Percentiles rank a stretch among this genome's conserved stretches.
These are phyloP conservation scores for Colletotrichum lini DNA, from an alignment of 2,329 filamentous ascomycete species.

Conservation along the genomic window DNA sequence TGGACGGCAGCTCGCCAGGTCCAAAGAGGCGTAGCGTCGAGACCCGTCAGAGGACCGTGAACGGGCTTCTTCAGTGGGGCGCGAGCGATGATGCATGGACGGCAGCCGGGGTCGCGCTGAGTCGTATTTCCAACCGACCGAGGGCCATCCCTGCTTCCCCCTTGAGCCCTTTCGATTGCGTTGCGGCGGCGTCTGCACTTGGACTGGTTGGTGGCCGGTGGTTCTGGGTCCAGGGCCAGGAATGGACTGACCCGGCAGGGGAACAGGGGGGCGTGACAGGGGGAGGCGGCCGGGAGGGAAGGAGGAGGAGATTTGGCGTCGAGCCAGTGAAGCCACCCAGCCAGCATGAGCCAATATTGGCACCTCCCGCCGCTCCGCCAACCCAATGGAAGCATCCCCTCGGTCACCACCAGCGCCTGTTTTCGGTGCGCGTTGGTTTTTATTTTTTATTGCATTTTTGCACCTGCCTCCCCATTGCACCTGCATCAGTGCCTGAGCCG, in stretches of 20 bases:
- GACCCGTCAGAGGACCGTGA: constrained; percentile 25
- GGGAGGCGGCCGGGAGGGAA: constrained; percentile 22
- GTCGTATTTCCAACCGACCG: constrained; percentile 21
- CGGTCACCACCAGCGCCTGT: constrained; percentile 11
- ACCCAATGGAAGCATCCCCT: constrained; percentile 10
- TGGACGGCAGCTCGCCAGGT: not conserved
- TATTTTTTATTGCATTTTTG: not conserved
- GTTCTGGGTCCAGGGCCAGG: constrained; percentile 11
- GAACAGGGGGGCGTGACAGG: constrained; percentile 27
- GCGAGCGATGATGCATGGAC: constrained; percentile 26
- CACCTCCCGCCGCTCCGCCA: not conserved
- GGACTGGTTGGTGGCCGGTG: constrained; percentile 33
- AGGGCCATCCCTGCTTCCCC: not conserved
- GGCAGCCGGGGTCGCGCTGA: not conserved
- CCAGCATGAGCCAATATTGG: constrained; percentile 15
- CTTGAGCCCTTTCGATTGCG: not conserved
- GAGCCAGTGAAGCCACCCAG: constrained; percentile 25
- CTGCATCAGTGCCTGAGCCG: not conserved
- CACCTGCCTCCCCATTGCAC: not conserved
- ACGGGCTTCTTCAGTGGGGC: constrained; percentile 33
- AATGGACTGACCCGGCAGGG: constrained; percentile 17
- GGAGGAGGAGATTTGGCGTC: constrained; percentile 41
- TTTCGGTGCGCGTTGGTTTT: constrained; percentile 2
- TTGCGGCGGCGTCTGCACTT: constrained; percentile 8
- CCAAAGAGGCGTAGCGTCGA: constrained; percentile 1